Percentiles rank a stretch among this genome's conserved stretches.
Evolutionary conservation across 1,284 basidiomycete species (phyloP).

Genomic region (Ceratobasidium sp.): DNA sequence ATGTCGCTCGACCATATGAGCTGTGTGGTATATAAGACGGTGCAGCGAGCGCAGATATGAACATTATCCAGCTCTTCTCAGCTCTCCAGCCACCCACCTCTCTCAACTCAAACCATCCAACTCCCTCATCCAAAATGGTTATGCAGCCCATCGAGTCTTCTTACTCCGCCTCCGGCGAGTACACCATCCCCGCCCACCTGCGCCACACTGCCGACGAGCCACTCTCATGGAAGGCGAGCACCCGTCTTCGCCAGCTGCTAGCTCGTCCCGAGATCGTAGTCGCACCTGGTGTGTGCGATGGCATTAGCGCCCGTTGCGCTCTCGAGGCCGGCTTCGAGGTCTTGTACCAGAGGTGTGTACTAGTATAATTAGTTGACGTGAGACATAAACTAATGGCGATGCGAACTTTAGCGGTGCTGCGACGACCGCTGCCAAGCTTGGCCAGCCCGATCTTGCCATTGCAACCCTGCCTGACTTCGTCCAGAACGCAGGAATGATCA

Average conservation of each 20-base stretch:
- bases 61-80: neutral
- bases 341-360: constrained; percentile 71
- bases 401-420: constrained; percentile 66
- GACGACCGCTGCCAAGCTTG: constrained; percentile 78
- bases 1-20: too few relatives aligned
- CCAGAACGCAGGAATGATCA: constrained; percentile 70
- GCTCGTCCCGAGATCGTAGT: constrained; percentile 53
- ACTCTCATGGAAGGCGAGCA: constrained; percentile 5
- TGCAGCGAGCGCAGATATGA: neutral
- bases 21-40: neutral
- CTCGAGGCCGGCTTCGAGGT: constrained; percentile 80
- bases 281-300: constrained; percentile 57
- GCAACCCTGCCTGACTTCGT: constrained; percentile 82
- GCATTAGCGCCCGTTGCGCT: constrained; percentile 81
- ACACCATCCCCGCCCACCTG: constrained; percentile 15
- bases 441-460: constrained; percentile 81
- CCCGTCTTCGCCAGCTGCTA: constrained; percentile 8
- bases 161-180: constrained; percentile 8
- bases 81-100: neutral
- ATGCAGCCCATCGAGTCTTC: constrained; percentile 20
- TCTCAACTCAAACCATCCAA: neutral
- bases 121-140: neutral
- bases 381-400: neutral
- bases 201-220: constrained; percentile 13
- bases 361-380: neutral